Evolutionary conservation across 495 filamentous ascomycete species (phyloP), one percentile per base, ranked within the genome.

Genomic region (Aspergillus sclerotioniger): DNA sequence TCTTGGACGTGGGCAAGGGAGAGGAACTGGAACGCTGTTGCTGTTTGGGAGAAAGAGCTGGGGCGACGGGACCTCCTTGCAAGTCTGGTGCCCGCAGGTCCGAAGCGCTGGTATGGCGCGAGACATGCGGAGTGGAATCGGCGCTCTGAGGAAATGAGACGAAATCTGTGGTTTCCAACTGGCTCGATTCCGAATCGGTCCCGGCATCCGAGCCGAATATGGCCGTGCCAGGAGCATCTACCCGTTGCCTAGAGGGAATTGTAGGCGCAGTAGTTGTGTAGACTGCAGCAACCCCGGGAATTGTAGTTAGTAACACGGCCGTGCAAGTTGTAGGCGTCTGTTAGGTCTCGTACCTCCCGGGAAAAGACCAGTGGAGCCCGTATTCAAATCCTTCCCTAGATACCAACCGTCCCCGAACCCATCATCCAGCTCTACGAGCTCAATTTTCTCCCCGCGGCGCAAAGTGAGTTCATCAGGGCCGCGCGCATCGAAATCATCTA

Each of bases 331-430:
- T 32, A 13, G 15, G 28, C 28, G 17, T 5, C 2, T 25, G 17
- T 19, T 4, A 17, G 28, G 43, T 28, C 39, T 65, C 82, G 58
- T 76, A 95, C 92, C 89, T 81, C 92, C 91, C 15, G 92, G 92
- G 69, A 97, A 96, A 32, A 97, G 82, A 45, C 92, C 92, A 47
- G 81, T 93, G 60, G 84, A 84, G 33, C 82, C 85, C 65, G 87
- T 91, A 49, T 80, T 75, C 61, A 87, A 58, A 70, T 96, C 90
- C 67, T 87, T 86, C 28, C 96, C 95, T 61, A 96, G 73, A 75
- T 90, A 99, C 95, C 95, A 99, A 53, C 94, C 95, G 76, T 99
- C 95, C 51, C 90, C 90, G 72, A 97, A 99, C 63, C 96, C 95
- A 69, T 98, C 93, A 71, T 98, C 93, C 59, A 95, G 84, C 70